Base-by-base conservation (phyloP, 495 filamentous ascomycete species). In the Chlorociboria aeruginascens region DNA sequence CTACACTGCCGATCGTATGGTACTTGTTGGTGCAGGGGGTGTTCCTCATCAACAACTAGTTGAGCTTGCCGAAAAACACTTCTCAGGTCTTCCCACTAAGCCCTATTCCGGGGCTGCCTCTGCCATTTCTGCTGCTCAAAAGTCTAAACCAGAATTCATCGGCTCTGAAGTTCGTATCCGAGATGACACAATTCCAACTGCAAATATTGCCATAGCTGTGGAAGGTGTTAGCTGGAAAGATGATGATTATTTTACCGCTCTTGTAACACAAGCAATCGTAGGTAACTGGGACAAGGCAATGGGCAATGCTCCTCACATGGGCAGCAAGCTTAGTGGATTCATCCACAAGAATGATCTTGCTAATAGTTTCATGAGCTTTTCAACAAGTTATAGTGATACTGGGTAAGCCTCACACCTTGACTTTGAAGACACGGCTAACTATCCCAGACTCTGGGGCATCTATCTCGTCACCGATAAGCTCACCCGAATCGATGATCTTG, bases 321-420 rank as follows among this genome's bases (percentile, higher is more conserved):
- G 92, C 54, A 94, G 86, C 86, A 96, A 90, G 77, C 85, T 99
- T 61, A 93, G 87, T 76, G 78, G 79, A 49, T 83, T 92, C 55
- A 82, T 99, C 49, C 81, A 90, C 76, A 76, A 95, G 71, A 76
- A 97, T 69, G 79, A 88, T 61, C 79, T 99, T 43, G 90, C 90
- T 61, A 99, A 92, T 72, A 94, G 87, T 76, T 97, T 95, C 80
- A 99, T 99, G 92, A 90, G 85, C 78, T 99, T 99, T 72, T 95
- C 87, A 58, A 99, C 92, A 40, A 95, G 87, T 73, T 99, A 99
- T 71, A 95, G 86, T 64, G 92, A 99, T 69, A 97, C 92, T 64
- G 92, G 89, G 89, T 95, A 77, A 71, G 78, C 57, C 28, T 32
- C 7, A 41, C 30, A 49, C 13, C 9, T 17, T 6, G 14, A 35